Conservation (phyloP, 805 yeast species). For the Candida odintsovae region DNA sequence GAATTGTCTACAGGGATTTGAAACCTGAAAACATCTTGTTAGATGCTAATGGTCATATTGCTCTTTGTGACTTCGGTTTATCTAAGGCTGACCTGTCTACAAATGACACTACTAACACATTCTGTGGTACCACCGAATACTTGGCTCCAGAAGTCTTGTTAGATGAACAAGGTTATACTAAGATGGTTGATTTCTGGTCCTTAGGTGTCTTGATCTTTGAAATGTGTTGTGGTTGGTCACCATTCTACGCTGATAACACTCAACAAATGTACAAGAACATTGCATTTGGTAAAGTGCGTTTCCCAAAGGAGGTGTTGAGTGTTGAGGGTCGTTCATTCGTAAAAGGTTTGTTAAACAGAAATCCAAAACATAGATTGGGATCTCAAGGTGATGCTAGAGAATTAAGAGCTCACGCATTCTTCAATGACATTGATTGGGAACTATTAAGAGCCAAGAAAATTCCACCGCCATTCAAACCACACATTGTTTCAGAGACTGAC, state of each 20-base stretch:
- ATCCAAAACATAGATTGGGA: constrained; percentile 93
- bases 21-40: constrained; percentile 94
- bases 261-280: constrained; percentile 99
- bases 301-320: constrained; percentile 92
- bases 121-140: constrained; percentile 98
- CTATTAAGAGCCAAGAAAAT: constrained; percentile 69
- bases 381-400: constrained; percentile 90
- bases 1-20: constrained; percentile 92
- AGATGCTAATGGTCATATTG: constrained; percentile 97
- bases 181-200: constrained; percentile 99
- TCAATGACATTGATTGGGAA: constrained; percentile 88
- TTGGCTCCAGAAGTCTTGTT: constrained; percentile 94
- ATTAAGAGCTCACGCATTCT: constrained; percentile 86
- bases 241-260: constrained; percentile 95
- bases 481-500: constrained; percentile 82
- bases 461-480: constrained; percentile 97
- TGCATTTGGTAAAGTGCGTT: constrained; percentile 96
- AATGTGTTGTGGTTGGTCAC: constrained; percentile 99
- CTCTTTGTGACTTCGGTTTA: constrained; percentile 94
- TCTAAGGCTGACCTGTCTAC: constrained; percentile 87
- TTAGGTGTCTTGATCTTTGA: constrained; percentile 94
- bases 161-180: constrained; percentile 95
- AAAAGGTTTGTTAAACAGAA: constrained; percentile 89
- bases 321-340: constrained; percentile 94
- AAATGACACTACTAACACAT: constrained; percentile 87